These are phyloP conservation scores for Anisodus acutangulus DNA, from an alignment of 257 asterid genomes.

Conservation along the genomic window DNA sequence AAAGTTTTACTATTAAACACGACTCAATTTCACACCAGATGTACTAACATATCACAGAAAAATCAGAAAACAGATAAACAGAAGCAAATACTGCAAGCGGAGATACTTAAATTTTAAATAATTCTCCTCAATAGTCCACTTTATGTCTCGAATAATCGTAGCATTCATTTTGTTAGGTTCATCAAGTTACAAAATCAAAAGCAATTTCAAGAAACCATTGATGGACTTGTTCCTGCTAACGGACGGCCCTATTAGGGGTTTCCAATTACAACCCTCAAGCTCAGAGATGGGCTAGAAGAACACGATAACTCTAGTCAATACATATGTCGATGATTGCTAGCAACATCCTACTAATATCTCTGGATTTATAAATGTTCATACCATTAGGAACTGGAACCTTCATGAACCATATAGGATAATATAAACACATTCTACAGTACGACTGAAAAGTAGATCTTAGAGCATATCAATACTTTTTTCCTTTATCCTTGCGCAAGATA, in stretches of 20 bases:
- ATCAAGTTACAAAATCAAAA: background rate
- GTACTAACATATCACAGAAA: background rate
- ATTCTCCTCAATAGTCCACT: background rate
- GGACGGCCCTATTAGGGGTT: background rate
- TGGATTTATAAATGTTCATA: background rate
- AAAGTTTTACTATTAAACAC: background rate
- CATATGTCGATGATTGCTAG: background rate
- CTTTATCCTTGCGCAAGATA: constrained; percentile 10
- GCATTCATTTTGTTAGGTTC: background rate
- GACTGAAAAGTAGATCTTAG: background rate
- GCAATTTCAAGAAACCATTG: constrained; percentile 1
- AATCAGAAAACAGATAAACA: background rate
- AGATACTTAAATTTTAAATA: background rate
- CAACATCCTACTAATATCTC: background rate
- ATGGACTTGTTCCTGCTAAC: constrained; percentile 1
- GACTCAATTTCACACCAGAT: background rate
- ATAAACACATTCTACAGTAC: constrained; percentile 5
- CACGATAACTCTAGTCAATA: background rate
- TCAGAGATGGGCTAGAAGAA: background rate
- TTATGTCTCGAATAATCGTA: background rate
- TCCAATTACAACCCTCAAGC: constrained; percentile 2
- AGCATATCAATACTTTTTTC: background rate
- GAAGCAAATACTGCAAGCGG: constrained; percentile 1
- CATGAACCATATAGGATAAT: constrained; percentile 20
- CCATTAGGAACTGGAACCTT: background rate